These are phyloP conservation scores for Carex pumila DNA, from an alignment of 176 grass and related monocot genomes.

Conservation along the genomic window DNA sequence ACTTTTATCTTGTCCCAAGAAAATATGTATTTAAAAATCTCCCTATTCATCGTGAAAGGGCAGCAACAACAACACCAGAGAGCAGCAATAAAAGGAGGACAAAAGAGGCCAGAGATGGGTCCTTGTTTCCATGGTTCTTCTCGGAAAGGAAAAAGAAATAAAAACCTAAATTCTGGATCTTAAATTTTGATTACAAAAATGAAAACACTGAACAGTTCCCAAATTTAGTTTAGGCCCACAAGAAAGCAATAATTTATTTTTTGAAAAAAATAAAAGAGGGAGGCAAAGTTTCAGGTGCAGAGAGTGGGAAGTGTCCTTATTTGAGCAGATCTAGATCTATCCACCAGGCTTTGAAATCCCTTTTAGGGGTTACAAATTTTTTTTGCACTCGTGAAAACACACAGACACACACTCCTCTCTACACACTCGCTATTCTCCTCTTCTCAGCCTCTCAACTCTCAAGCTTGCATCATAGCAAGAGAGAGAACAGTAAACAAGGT, in stretches of 20 bases:
- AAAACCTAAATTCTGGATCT: constrained; percentile 16
- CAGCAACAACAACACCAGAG: constrained; percentile 22
- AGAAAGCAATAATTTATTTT: constrained; percentile 1
- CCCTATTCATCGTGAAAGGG: constrained; percentile 23
- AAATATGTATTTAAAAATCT: neutral
- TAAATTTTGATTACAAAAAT: neutral
- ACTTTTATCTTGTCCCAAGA: neutral
- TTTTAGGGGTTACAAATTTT: constrained; percentile 9
- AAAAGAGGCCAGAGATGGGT: constrained; percentile 21
- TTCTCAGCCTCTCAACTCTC: neutral
- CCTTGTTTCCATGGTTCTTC: neutral
- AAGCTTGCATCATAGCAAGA: constrained; percentile 2
- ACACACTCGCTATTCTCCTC: neutral
- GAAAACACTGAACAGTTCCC: constrained; percentile 10
- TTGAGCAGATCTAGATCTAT: constrained; percentile 49
- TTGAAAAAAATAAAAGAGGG: neutral
- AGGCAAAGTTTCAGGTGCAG: constrained; percentile 17
- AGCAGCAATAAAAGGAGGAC: constrained; percentile 15
- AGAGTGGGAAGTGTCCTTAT: constrained; percentile 22
- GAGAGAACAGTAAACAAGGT: constrained; percentile 1
- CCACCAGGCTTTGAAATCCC: neutral
- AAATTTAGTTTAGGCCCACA: constrained; percentile 17
- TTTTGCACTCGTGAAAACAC: constrained; percentile 8
- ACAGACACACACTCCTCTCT: neutral
- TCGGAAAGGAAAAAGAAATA: constrained; percentile 16